Conservation (phyloP, 1,284 basidiomycete species). For the Porodaedalea pini region DNA sequence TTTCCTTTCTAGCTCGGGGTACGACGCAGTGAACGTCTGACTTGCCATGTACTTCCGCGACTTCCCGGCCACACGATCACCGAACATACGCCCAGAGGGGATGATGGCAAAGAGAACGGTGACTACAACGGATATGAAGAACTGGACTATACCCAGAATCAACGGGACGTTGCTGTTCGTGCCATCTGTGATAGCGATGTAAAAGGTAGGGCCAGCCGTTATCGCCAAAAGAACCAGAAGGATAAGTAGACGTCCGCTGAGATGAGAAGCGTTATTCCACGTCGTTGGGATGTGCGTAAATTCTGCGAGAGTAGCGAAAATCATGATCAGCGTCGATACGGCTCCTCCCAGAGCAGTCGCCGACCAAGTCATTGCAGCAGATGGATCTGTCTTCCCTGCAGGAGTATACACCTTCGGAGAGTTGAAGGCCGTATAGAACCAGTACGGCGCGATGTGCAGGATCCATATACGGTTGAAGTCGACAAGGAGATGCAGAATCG, state of each 20-base stretch:
- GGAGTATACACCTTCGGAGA: conserved; percentile 90
- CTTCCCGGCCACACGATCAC: conserved; percentile 92
- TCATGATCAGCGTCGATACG: conserved; percentile 88
- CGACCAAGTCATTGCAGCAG: conserved; percentile 88
- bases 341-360: conserved; percentile 88
- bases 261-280: conserved; percentile 95
- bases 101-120: conserved; percentile 80
- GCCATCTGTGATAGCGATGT: conserved; percentile 77
- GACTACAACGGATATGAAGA: conserved; percentile 80
- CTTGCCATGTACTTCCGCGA: conserved; percentile 93
- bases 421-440: conserved; percentile 95
- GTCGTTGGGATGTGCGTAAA: conserved; percentile 96
- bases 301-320: conserved; percentile 85
- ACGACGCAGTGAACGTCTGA: conserved; percentile 95
- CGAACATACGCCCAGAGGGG: conserved; percentile 92
- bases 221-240: conserved; percentile 81
- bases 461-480: conserved; percentile 99
- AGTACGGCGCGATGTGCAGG: conserved; percentile 85
- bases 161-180: conserved; percentile 60
- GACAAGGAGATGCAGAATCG: conserved; percentile 87
- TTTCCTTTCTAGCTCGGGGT: conserved; percentile 66
- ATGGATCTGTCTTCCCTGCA: conserved; percentile 50
- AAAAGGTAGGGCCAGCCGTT: conserved; percentile 87
- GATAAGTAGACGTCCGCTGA: conserved; percentile 85
- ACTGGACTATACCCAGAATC: conserved; percentile 86